A percentile compares a stretch with the other conserved stretches of the same genome.
phyloP scores from a whole-genome alignment of 2,329 filamentous ascomycete species.

The Geosmithia flava region DNA sequence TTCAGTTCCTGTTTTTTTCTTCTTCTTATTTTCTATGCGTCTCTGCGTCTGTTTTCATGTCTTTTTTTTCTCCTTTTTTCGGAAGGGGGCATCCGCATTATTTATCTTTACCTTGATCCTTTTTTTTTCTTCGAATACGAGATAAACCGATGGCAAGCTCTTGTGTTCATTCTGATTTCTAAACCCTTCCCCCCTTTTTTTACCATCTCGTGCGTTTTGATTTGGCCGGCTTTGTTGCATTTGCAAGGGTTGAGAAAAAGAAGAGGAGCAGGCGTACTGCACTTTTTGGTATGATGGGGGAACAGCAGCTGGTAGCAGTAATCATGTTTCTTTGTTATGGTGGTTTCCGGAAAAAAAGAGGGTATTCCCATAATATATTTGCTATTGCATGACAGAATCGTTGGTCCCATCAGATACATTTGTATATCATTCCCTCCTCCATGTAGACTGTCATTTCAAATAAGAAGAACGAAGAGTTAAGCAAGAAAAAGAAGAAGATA shows the following conservation, averaged over 20 bases:
- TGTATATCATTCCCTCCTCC: neutral
- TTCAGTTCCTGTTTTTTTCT: constrained; percentile 33
- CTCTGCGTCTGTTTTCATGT: neutral
- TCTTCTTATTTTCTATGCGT: neutral
- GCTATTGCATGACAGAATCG: neutral
- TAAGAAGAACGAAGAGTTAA: neutral
- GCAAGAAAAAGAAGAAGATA: neutral
- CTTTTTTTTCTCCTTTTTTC: neutral
- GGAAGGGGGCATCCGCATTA: constrained; percentile 2
- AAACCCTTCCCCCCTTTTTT: neutral
- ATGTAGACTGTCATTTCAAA: neutral
- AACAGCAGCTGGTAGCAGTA: neutral
- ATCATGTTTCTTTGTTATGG: neutral
- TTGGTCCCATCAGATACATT: neutral
- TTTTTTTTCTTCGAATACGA: neutral
- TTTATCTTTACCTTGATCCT: neutral
- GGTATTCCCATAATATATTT: neutral
- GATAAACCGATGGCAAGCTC: neutral
- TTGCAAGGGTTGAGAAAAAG: neutral
- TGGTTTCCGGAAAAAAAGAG: no score
- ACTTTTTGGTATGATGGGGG: neutral
- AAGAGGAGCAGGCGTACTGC: neutral
- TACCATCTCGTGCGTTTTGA: neutral
- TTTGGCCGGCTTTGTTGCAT: neutral
- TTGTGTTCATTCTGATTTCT: neutral